Evolutionary conservation across 75 land plant genomes (phyloP).

Genomic region (Selaginella moellendorffii): DNA sequence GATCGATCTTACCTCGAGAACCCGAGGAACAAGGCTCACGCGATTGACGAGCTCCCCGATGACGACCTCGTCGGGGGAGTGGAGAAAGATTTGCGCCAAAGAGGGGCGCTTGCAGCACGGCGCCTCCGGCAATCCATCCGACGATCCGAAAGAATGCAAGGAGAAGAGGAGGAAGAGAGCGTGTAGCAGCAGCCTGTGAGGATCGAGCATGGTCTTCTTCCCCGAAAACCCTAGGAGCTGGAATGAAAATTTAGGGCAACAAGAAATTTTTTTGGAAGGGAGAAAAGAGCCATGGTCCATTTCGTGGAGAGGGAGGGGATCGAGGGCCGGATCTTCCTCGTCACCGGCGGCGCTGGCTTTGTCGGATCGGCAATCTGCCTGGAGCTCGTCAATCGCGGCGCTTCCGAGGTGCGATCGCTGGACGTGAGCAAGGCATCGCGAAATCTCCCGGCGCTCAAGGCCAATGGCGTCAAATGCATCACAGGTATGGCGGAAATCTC

Average conservation of each 20-base stretch:
- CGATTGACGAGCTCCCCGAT: background rate
- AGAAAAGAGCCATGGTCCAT: too few relatives aligned
- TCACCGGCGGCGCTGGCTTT: constrained; percentile 77
- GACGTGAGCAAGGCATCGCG: constrained; percentile 44
- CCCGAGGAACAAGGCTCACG: background rate
- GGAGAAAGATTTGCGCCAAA: background rate
- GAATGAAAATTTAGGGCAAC: background rate
- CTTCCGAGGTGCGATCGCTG: constrained; percentile 56
- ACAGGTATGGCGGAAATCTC: constrained; percentile 64
- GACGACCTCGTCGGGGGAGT: background rate
- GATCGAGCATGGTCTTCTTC: background rate
- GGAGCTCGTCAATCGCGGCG: constrained; percentile 68
- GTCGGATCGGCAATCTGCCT: constrained; percentile 74
- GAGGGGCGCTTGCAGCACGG: background rate
- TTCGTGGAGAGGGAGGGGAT: constrained; percentile 72
- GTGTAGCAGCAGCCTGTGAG: background rate
- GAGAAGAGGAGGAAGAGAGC: background rate
- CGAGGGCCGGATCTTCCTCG: constrained; percentile 65
- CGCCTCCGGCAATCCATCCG: background rate
- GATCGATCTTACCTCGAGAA: background rate
- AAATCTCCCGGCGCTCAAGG: constrained; percentile 29
- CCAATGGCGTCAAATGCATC: constrained; percentile 33
- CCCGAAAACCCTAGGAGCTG: background rate
- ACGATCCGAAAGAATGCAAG: background rate
- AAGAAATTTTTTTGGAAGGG: too few relatives aligned